Conservation (phyloP, 441 rosid species). For the Arabidopsis lyrata region DNA sequence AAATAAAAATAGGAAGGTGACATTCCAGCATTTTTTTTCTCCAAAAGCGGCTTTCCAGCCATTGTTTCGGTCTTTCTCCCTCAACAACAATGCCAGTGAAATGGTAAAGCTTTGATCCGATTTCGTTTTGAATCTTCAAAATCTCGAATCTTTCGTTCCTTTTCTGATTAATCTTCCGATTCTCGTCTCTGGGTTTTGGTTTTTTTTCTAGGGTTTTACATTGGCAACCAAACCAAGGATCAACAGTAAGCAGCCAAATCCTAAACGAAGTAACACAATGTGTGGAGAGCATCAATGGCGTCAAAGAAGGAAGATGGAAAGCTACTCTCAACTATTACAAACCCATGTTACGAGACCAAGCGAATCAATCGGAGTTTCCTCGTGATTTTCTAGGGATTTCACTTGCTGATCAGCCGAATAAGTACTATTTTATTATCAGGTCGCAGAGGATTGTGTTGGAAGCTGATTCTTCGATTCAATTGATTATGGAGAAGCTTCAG, state of each 20-base stretch:
- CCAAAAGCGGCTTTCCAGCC: too few species aligned
- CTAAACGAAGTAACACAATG: conserved; percentile 84
- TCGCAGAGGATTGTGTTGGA: conserved; percentile 77
- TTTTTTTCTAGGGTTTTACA: conserved; percentile 71
- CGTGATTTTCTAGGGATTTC: conserved; percentile 85
- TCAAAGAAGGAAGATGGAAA: conserved; percentile 93
- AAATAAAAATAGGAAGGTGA: too few species aligned
- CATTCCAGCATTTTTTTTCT: too few species aligned
- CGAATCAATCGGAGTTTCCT: conserved; percentile 64
- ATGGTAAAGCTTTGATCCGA: background rate
- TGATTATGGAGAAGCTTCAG: conserved; percentile 94
- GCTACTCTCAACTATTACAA: conserved; percentile 80
- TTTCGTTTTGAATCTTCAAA: background rate
- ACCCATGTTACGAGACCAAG: conserved; percentile 68
- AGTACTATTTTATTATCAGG: conserved; percentile 78
- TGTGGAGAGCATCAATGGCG: conserved; percentile 81
- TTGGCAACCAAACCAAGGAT: conserved; percentile 93
- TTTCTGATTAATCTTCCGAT: background rate
- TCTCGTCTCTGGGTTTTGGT: background rate
- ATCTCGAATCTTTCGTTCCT: background rate
- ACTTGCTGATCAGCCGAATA: conserved; percentile 78
- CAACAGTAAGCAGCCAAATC: conserved; percentile 83
- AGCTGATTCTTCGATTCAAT: conserved; percentile 82
- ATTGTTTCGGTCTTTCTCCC: background rate
- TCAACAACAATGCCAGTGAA: conserved; percentile 3